phyloP scores from a whole-genome alignment of 225 moss, liverwort and hornwort species.

The Antitrichia curtipendula region DNA sequence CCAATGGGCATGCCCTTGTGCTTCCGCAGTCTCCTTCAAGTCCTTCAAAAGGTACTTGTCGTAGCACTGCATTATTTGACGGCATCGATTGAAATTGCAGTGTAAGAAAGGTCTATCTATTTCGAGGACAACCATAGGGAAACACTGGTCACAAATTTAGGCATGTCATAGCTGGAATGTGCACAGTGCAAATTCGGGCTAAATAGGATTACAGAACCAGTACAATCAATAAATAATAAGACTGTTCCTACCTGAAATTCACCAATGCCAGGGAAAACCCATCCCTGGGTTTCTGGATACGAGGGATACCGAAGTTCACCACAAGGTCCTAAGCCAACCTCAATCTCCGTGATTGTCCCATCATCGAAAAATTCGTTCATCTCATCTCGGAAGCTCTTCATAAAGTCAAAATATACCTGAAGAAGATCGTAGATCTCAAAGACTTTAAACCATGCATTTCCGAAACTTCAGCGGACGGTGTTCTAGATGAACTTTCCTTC shows the following conservation, averaged over 20 bases:
- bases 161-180: neutral
- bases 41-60: slow-evolving; percentile 54
- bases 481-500: neutral
- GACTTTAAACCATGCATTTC: neutral
- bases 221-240: neutral
- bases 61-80: slow-evolving; percentile 33
- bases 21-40: slow-evolving; percentile 45
- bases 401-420: slow-evolving; percentile 73
- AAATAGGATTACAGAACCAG: neutral
- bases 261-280: slow-evolving; percentile 59
- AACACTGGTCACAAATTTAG: neutral
- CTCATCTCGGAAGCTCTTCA: slow-evolving; percentile 42
- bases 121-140: neutral
- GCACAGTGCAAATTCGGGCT: neutral
- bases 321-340: slow-evolving; percentile 65
- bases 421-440: neutral
- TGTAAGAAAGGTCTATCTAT: neutral
- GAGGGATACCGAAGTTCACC: slow-evolving; percentile 76
- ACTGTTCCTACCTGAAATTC: slow-evolving; percentile 54
- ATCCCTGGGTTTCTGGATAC: slow-evolving; percentile 53
- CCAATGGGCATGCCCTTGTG: slow-evolving; percentile 65
- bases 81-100: neutral
- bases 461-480: neutral
- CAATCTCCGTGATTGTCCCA: slow-evolving; percentile 22
- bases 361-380: slow-evolving; percentile 26